Conservation (phyloP, 768 basidiomycete species). For the Imleria badia region DNA sequence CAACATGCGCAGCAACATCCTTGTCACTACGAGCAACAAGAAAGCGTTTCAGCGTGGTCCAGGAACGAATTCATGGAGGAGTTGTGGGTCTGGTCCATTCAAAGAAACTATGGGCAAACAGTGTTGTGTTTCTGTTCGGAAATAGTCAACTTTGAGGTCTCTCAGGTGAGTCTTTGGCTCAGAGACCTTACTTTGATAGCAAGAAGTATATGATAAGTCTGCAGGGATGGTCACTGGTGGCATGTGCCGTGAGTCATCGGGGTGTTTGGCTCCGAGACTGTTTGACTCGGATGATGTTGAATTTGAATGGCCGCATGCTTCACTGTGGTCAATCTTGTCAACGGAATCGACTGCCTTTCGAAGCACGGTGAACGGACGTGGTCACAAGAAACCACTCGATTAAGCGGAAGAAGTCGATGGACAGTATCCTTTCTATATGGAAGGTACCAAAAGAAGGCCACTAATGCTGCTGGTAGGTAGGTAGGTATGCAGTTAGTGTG, state of each 20-base stretch:
- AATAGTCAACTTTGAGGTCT: not conserved
- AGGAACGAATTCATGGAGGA: slow-evolving; percentile 56
- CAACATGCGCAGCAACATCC: slow-evolving; percentile 53
- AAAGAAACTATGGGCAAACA: slow-evolving; percentile 29
- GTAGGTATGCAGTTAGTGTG: too few species aligned
- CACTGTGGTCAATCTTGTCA: too few species aligned
- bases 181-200: not conserved
- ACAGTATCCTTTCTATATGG: too few species aligned
- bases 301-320: not conserved
- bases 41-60: not conserved
- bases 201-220: too few species aligned
- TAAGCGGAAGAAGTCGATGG: too few species aligned
- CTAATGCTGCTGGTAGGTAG: too few species aligned
- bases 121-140: slow-evolving; percentile 30
- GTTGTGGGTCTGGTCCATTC: slow-evolving; percentile 39
- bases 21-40: slow-evolving; percentile 22
- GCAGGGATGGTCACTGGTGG: too few species aligned
- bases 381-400: not conserved
- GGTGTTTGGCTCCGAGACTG: not conserved
- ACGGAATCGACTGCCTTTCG: too few species aligned
- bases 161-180: not conserved
- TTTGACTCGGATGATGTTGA: too few species aligned
- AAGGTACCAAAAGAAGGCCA: too few species aligned
- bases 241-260: not conserved
- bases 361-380: too few species aligned